Evolutionary conservation across 1,284 basidiomycete genomes (phyloP), one percentile per base, ranked within the genome.

Genomic region (Meripilus lineatus): DNA sequence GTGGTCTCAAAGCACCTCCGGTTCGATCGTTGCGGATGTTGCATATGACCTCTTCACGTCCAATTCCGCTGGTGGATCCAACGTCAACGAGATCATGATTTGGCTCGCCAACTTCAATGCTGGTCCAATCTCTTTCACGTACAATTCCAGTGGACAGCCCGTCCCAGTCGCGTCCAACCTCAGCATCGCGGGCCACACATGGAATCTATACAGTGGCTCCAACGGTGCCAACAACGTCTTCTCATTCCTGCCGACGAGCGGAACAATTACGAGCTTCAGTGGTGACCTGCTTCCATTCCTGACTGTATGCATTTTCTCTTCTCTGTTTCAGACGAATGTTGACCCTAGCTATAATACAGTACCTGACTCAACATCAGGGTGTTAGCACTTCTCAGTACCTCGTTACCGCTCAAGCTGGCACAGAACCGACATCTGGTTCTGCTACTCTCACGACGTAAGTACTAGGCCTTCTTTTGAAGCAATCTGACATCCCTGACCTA

Each of bases 41-140:
- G 75, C 79, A 8, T 84, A 71, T 50, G 81, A 84, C 50, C 51
- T 83, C 1, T 84, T 84, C 65, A 83, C 81, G 0, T 71, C 80
- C 1, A 60, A 59, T 46, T 65, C 66, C 1, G 36, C 75, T 25
- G 71, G 71, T 2, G 80, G 80, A n/a, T 61, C 67, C 15, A 69
- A 71, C 48, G 65, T 64, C 24, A 71, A 77, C 53, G 82, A 84
- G 55, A 71, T 82, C 50, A 84, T 84, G 81, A 62, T 84, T 47
- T 84, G 82, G 81, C 69, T 83, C 13, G 78, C 68, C 4, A 78
- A 75, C 56, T 69, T 62, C 64, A 74, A 75, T 49, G 71, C 80
- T 7, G 71, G 71, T 2, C 81, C 81, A 3, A 81, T 83, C 52
- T 77, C 77, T 15, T 60, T 63, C 24, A 22, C 49, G 0, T 82